These are phyloP conservation scores for Didymella keratinophila DNA, from an alignment of 2,329 filamentous ascomycete genomes.

Conservation along the genomic window DNA sequence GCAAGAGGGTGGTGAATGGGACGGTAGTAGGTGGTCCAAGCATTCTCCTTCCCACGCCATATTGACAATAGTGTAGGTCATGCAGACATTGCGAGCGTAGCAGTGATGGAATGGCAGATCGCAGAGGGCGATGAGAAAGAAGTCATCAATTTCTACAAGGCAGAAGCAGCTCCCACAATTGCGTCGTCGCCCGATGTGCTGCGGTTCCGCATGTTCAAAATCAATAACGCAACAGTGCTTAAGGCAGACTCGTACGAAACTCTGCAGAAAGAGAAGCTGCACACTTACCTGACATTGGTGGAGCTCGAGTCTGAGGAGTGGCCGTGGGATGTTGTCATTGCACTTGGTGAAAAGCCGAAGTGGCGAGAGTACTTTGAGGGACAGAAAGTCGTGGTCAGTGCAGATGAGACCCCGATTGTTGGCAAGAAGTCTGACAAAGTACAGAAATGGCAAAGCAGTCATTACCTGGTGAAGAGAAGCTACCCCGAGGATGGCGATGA, in stretches of 20 bases:
- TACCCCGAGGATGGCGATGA: conserved; percentile 4
- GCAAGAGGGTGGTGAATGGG: conserved; percentile 20
- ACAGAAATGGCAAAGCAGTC: conserved; percentile 23
- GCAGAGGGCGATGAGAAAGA: conserved; percentile 9
- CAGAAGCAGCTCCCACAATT: conserved; percentile 19
- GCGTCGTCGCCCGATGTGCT: conserved; percentile 19
- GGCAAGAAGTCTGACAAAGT: conserved; percentile 3
- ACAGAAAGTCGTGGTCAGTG: conserved; percentile 19
- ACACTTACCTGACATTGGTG: conserved; percentile 17
- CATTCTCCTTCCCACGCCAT: no score
- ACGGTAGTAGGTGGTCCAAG: conserved; percentile 8
- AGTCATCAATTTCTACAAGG: conserved; percentile 19
- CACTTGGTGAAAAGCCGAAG: conserved; percentile 18
- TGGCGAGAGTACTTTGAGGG: conserved; percentile 23
- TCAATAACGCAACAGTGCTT: conserved; percentile 21
- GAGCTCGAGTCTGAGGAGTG: conserved; percentile 22
- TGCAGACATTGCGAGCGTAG: conserved; percentile 19
- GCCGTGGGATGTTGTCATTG: conserved; percentile 23
- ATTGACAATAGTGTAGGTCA: conserved; percentile 9
- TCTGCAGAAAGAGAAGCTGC: conserved; percentile 6
- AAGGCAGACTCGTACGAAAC: conserved; percentile 17
- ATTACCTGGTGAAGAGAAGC: conserved; percentile 18
- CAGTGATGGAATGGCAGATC: conserved; percentile 25
- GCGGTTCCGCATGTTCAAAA: conserved; percentile 21
- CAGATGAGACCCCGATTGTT: neutral